A percentile compares a stretch with the other conserved stretches of the same genome.
Conservation (phyloP, 495 filamentous ascomycete genomes). For the Bathelium albidoporum region DNA sequence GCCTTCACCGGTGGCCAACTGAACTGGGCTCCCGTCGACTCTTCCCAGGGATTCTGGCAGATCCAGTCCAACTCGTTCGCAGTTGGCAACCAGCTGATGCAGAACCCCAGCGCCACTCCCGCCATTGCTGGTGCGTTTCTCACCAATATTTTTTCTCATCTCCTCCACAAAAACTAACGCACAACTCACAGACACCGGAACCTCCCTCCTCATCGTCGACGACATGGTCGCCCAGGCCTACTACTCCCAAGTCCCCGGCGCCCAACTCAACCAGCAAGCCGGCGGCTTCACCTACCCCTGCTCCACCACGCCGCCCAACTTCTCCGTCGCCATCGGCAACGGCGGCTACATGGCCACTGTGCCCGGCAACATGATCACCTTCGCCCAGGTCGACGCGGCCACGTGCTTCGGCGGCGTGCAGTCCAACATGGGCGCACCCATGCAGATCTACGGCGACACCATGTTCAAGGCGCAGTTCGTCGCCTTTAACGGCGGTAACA, state of each 20-base stretch:
- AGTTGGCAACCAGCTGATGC: conserved; percentile 36
- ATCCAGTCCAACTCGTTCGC: conserved; percentile 50
- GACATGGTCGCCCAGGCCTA: conserved; percentile 28
- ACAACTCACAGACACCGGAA: conserved; percentile 30
- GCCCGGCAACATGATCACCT: conserved; percentile 57
- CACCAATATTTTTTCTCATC: conserved; percentile 4
- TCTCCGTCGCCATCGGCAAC: conserved; percentile 55
- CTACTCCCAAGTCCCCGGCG: conserved; percentile 51
- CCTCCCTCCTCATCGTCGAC: conserved; percentile 32
- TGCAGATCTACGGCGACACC: conserved; percentile 71
- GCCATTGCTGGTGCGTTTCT: conserved; percentile 27
- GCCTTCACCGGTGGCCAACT: conserved; percentile 54
- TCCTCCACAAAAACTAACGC: conserved; percentile 5
- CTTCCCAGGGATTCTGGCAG: conserved; percentile 63
- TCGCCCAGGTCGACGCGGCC: conserved; percentile 44
- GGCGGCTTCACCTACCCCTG: conserved; percentile 63
- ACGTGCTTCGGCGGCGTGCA: conserved; percentile 30
- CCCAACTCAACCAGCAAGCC: conserved; percentile 36
- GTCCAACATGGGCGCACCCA: conserved; percentile 42
- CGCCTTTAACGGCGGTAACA: conserved; percentile 61
- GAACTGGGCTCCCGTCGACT: conserved; percentile 53
- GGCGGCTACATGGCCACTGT: conserved; percentile 46
- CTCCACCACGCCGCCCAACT: conserved; percentile 48
- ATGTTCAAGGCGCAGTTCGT: conserved; percentile 74
- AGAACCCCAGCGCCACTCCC: conserved; percentile 22